phyloP scores from a whole-genome alignment of 495 filamentous ascomycete species.

The Podospora bellae-mahoneyi region DNA sequence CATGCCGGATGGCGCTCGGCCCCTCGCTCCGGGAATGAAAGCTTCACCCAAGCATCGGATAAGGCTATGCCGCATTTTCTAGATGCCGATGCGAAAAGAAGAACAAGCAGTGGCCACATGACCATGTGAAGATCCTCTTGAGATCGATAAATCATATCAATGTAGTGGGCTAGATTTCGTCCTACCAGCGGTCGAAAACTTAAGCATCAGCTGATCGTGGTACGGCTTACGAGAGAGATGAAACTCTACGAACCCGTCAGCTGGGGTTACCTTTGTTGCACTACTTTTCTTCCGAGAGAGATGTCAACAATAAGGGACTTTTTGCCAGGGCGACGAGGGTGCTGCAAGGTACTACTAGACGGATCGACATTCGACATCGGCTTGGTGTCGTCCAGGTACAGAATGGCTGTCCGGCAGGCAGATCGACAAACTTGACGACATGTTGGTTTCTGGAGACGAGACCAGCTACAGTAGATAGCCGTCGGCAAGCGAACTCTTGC shows the following conservation, averaged over 20 bases:
- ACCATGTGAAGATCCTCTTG: not conserved
- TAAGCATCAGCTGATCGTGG: conserved; percentile 11
- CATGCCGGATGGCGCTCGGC: conserved; percentile 10
- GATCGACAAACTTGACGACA: not conserved
- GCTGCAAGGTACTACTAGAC: not conserved
- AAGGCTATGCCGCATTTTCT: not conserved
- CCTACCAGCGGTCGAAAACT: not conserved
- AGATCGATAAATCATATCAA: not conserved
- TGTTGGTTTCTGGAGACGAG: not conserved
- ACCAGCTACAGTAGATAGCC: too few relatives aligned
- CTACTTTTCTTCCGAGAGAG: not conserved
- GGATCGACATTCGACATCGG: not conserved
- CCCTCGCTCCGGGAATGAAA: not conserved
- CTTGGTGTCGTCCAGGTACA: not conserved
- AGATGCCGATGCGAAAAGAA: not conserved
- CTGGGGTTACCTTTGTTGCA: not conserved
- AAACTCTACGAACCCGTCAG: not conserved
- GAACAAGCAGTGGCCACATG: conserved; percentile 4
- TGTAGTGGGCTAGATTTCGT: not conserved
- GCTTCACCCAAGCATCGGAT: not conserved
- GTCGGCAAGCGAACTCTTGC: not conserved
- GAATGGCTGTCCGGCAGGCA: not conserved
- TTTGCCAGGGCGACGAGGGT: not conserved
- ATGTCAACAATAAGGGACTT: not conserved
- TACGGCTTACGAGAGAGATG: conserved; percentile 10